Base-by-base conservation (phyloP, 2,329 filamentous ascomycete genomes). In the Fusarium equiseti region DNA sequence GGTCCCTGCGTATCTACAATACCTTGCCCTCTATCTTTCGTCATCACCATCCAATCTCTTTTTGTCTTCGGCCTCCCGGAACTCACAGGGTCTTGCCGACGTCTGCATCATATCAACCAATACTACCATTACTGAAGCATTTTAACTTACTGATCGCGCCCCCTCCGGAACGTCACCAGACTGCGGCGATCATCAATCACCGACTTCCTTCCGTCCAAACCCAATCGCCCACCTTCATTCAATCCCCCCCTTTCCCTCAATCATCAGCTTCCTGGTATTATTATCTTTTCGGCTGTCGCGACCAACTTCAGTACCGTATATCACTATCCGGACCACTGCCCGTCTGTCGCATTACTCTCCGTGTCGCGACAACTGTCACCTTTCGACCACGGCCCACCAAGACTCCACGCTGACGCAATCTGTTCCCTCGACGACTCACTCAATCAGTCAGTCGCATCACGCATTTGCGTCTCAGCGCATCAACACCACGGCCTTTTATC, bases 401-500 rank as follows among this genome's bases (percentile, higher is more conserved):
- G 51, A 70, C 73, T 72, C 74, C 74, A 72, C 75, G 75, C 75
- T 77, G 75, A 77, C 76, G 75, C 76, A 77, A 77, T 76, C 72
- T 65, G 65, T 65, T 63, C 48, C 62, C 56, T 63, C 43, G 56
- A 59, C 58, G 59, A 59, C 59, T 55, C 59, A 40, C 51, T 68
- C 66, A 61, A 67, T 43, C 54, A 38, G 29, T 72, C 63, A 35
- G 56, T 67, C 45, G 56, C 65, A 67, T 64, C 68, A 66, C 63
- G 57, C 50, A 56, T 31, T 26, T 55, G 62, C 61, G 22, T 38
- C 31, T 38, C 51, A 60, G 40, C 48, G 56, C 45, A 67, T 57
- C 70, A 46, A 49, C 55, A 61, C 32, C 52, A 51, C 50, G 38
- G 24, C 51, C 35, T 43, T 55, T 43, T 48, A 58, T 54, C 49